Evolutionary conservation across 148 eudicot genomes (phyloP), one percentile per base, ranked within the genome.

Genomic region (Chenopodium album): DNA sequence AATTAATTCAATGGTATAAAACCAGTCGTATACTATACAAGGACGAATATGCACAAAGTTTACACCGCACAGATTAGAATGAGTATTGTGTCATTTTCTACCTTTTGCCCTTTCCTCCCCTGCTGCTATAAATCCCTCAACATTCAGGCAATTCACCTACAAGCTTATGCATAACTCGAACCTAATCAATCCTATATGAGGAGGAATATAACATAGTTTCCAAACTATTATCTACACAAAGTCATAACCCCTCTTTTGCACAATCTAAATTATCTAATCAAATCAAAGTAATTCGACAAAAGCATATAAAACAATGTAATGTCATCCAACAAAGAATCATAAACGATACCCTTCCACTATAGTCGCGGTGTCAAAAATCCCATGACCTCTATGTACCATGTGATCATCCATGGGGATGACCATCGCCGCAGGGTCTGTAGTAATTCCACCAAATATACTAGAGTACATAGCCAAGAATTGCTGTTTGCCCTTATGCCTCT

Each of bases 311-410:
- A 75, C 46, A 52, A 54, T 0, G 64, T 22, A 56, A 28, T 44
- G 22, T 7, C 4, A 62, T 11, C 22, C 2, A 62, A 32, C 48
- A 46, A 32, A n/a, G 47, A 46, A 62, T 68, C 7, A 8, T 11
- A 67, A 64, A 75, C 28, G 78, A 73, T 82, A 94, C 98, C 98
- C 95, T 9, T 94, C 90, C 44, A 84, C 26, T 44, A 94, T 90
- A 29, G 90, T 86, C 11, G 97, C 93, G 59, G 95, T 93, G 85
- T 94, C 98, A 19, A 92, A 93, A 78, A 94, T 95, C 50, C 95
- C 98, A 59, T 94, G 98, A n/a, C 98, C 98, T 84, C 97, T 82
- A 84, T 94, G 98, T 76, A 94, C 98, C 95, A 94, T 90, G 87
- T 94, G 98, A 63, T 94, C 98, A 73, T 94, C 98, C 90, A 94